Evolutionary conservation across 1,284 basidiomycete genomes (phyloP), one percentile per base, ranked within the genome.

Genomic region (Ustilago xerochloae): DNA sequence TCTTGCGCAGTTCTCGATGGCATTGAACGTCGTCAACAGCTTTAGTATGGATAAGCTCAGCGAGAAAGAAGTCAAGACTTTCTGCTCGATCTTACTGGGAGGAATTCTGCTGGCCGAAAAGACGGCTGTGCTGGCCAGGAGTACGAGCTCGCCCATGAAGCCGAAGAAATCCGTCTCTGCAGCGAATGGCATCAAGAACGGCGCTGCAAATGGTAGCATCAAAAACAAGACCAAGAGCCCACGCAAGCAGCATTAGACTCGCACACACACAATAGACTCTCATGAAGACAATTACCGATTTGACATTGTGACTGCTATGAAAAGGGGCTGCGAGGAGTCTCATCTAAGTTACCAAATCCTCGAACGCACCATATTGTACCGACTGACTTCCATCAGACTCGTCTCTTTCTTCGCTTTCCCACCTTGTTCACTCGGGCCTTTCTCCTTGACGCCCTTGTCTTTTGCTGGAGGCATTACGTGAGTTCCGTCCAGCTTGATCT

Each of bases 311-410:
- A n/a, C n/a, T n/a, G n/a, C n/a, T n/a, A n/a, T n/a, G n/a, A 39
- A 7, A 39, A 52, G 18, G 22, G 13, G 51, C 26, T 20, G 36
- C n/a, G n/a, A 6, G 32, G 28, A 18, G 10, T 26, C 15, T 10
- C 26, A 36, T 36, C 28, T 7, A 20, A 18, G 24, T 54, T 56
- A 82, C 81, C 80, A 83, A 38, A 83, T 78, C 35, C 81, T 71
- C 20, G 77, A 79, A 9, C 79, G 76, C 12, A 79, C 74, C 65
- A 84, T 79, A n/a, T 77, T 67, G 46, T 82, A 84, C 15, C 82
- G 76, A 46, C 75, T 72, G 46, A 84, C 78, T 39, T 84, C 82
- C 64, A 81, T 74, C 13, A 84, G 53, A 32, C 67, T 73, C 9
- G 53, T 68, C 7, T 57, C 51, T 45, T 65, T 65, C 43, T 66